Percentiles rank a stretch among this genome's conserved stretches.
Evolutionary conservation across 306 rosid species (phyloP).

Genomic region (Malus fusca): DNA sequence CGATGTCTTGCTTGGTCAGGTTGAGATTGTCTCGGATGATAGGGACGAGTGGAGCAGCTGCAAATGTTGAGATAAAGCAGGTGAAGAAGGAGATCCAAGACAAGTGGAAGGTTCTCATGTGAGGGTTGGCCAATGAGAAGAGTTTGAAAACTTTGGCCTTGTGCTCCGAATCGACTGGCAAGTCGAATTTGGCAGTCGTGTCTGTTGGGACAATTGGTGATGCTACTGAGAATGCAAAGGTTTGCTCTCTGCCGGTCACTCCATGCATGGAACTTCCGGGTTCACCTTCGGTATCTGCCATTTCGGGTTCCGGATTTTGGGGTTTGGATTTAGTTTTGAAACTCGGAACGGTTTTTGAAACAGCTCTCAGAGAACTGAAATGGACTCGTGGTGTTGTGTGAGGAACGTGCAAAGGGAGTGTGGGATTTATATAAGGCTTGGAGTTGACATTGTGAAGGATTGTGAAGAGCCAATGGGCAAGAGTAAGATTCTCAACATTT

Average conservation of each 20-base stretch:
- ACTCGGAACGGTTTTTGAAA: neutral
- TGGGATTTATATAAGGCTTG: constrained; percentile 34
- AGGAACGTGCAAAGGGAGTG: neutral
- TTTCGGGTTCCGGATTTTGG: neutral
- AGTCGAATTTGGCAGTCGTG: constrained; percentile 49
- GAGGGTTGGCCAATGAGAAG: constrained; percentile 73
- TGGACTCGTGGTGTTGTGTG: constrained; percentile 1
- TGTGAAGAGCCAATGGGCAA: constrained; percentile 20
- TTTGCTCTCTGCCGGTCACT: constrained; percentile 74
- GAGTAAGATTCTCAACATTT: neutral
- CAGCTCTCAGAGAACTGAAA: neutral
- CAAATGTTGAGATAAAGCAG: constrained; percentile 81
- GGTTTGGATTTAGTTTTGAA: neutral
- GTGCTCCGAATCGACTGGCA: constrained; percentile 82
- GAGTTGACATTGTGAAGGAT: constrained; percentile 36
- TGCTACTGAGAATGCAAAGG: constrained; percentile 51
- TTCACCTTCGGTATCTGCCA: constrained; percentile 45
- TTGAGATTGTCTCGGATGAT: constrained; percentile 76
- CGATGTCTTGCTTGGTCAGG: constrained; percentile 67
- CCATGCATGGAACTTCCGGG: constrained; percentile 99
- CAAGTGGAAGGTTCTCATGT: constrained; percentile 94
- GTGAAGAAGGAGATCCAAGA: constrained; percentile 94
- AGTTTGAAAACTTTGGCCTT: constrained; percentile 67
- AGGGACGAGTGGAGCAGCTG: constrained; percentile 72
- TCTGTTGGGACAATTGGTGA: constrained; percentile 71